These are phyloP conservation scores for Penicillium desertorum DNA, from an alignment of 495 filamentous ascomycete genomes.

Conservation along the genomic window DNA sequence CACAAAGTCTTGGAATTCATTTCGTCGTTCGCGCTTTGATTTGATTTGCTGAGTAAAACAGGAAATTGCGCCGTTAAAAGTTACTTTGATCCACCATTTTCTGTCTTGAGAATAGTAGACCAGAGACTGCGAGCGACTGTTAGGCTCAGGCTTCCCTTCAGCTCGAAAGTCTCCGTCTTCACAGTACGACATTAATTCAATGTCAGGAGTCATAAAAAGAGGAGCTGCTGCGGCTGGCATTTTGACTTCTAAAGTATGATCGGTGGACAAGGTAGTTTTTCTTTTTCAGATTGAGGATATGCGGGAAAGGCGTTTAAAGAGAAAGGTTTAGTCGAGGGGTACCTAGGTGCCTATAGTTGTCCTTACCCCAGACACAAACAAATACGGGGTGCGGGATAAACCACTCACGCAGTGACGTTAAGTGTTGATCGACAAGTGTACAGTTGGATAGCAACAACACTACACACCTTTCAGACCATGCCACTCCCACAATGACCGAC, in stretches of 20 bases:
- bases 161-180: conserved; percentile 5
- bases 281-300: not conserved
- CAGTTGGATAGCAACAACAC: not conserved
- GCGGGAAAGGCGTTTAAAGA: not conserved
- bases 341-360: too few species aligned
- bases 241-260: not conserved
- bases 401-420: conserved; percentile 19
- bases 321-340: too few species aligned
- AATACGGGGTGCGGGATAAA: conserved; percentile 8
- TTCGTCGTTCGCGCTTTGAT: conserved; percentile 9
- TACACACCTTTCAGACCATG: conserved; percentile 5
- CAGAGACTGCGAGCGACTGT: conserved; percentile 13
- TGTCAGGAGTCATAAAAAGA: not conserved
- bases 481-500: conserved; percentile 57
- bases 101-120: conserved; percentile 7
- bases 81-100: conserved; percentile 6
- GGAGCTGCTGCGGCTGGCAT: not conserved
- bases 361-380: not conserved
- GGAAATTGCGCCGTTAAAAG: conserved; percentile 1
- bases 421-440: conserved; percentile 11
- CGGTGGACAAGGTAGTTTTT: not conserved
- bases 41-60: not conserved
- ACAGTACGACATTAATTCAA: conserved; percentile 4
- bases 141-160: conserved; percentile 7
- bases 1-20: conserved; percentile 8